These are phyloP conservation scores for Ustilago crameri DNA, from an alignment of 1,284 basidiomycete genomes.

Conservation along the genomic window DNA sequence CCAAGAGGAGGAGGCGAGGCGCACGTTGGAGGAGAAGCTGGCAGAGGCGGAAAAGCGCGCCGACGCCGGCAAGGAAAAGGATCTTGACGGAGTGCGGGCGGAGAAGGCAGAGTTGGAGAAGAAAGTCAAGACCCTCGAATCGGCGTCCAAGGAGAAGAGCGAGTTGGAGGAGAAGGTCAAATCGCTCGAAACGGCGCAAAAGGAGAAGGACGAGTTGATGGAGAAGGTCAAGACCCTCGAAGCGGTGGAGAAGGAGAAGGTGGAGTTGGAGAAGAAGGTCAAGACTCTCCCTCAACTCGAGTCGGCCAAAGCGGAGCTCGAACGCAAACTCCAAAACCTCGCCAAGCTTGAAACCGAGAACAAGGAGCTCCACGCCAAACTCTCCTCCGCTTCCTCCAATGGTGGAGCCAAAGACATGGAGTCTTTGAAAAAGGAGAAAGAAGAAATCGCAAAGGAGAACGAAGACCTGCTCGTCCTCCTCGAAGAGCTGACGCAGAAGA, in stretches of 20 bases:
- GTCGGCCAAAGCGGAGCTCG: slow-evolving; percentile 2
- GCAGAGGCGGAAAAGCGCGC: slow-evolving; percentile 8
- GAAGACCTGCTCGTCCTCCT: slow-evolving; percentile 92
- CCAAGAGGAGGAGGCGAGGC: not conserved
- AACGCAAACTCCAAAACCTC: slow-evolving; percentile 62
- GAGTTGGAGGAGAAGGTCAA: slow-evolving; percentile 61
- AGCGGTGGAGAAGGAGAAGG: not conserved
- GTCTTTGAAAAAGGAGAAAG: slow-evolving; percentile 36
- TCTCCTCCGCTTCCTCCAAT: slow-evolving; percentile 2
- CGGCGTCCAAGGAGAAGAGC: slow-evolving; percentile 45
- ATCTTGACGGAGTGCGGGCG: not conserved
- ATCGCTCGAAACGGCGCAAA: not conserved
- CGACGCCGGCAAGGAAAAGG: not conserved
- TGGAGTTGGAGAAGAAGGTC: slow-evolving; percentile 68
- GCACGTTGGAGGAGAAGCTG: slow-evolving; percentile 9
- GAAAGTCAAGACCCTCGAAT: slow-evolving; percentile 69
- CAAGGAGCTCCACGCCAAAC: slow-evolving; percentile 10
- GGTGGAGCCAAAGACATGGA: slow-evolving; percentile 3
- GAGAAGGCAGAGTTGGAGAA: slow-evolving; percentile 77
- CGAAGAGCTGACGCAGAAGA: slow-evolving; percentile 88
- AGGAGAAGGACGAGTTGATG: slow-evolving; percentile 16
- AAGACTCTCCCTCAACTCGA: slow-evolving; percentile 5
- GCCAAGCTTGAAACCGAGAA: slow-evolving; percentile 50
- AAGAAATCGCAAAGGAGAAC: slow-evolving; percentile 90
- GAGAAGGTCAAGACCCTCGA: not conserved